These are phyloP conservation scores for Stephania japonica DNA, from an alignment of 164 flowering plant species.

Conservation along the genomic window DNA sequence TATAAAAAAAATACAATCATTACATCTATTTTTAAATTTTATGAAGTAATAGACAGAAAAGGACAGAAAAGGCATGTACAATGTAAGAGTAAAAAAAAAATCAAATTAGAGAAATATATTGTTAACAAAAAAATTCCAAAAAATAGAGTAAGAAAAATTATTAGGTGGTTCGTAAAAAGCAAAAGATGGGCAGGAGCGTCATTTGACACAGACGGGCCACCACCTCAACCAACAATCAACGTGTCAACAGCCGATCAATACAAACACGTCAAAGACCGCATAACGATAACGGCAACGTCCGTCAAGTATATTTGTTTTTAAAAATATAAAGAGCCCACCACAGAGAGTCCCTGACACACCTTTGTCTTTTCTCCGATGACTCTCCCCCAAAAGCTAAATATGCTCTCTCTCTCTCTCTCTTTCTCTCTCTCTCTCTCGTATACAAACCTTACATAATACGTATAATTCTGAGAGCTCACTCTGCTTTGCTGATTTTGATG, in stretches of 20 bases:
- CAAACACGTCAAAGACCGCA: neutral
- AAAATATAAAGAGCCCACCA: neutral
- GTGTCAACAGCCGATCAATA: neutral
- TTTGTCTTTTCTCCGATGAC: slow-evolving; percentile 29
- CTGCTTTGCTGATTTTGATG: slow-evolving; percentile 65
- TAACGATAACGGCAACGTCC: neutral
- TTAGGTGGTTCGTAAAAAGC: too few species aligned
- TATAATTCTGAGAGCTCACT: slow-evolving; percentile 17
- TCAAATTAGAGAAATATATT: too few species aligned
- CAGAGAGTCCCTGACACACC: neutral
- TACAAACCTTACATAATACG: slow-evolving; percentile 6
- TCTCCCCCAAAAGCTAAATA: slow-evolving; percentile 10
- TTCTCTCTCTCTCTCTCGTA: neutral
- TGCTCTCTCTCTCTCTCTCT: neutral
- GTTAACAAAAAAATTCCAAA: too few species aligned
- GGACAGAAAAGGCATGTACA: too few species aligned
- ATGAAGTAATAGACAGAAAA: too few species aligned
- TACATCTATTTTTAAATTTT: too few species aligned
- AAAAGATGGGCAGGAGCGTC: neutral
- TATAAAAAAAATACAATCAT: too few species aligned
- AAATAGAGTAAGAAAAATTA: too few species aligned
- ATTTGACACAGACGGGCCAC: neutral
- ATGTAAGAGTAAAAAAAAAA: too few species aligned
- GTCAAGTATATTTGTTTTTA: neutral
- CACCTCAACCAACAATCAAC: neutral